Base-by-base conservation (phyloP, 2,329 filamentous ascomycete species). In the Immersiporthe knoxdaviesiana region DNA sequence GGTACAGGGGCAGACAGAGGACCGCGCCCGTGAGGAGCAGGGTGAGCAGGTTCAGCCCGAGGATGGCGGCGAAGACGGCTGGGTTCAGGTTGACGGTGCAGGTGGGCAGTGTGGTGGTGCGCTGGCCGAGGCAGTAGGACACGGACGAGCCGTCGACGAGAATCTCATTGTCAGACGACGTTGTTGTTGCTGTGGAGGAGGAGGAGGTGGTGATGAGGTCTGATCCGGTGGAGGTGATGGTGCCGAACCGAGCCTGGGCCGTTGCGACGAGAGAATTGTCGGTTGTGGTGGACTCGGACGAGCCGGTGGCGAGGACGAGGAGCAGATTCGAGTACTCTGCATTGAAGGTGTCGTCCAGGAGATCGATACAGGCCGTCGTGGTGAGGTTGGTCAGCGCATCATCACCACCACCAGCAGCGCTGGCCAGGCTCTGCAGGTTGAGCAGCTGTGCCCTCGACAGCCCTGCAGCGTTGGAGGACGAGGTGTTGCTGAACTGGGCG, bases 81-180 rank as follows among this genome's bases (percentile, higher is more conserved):
- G 79, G 79, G 75, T 81, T 84, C 58, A 85, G 75, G 67, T 76
- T 77, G 58, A 87, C 76, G 35, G 75, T 75, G 76, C 82, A 85
- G 2, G 77, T 76, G n/a, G 74, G 67, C 11, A 50, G 18, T 2
- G 58, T 16, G 16, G 63, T 37, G 10, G 66, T 35, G 4, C 35
- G 71, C 44, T 76, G 73, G 14, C 76, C 79, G 12, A 81, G 77
- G 71, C 80, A 81, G 72, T 75, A 78, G 8, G 71, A 72, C 35
- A 80, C 75, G 11, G 73, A 62, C 1, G 73, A 70, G 54, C 69
- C 72, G 65, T 79, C 75, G 47, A 76, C 68, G 30, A 68, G 54
- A 11, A 74, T 72, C 12, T 69, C 50, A 12, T 62, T 32, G 63
- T 67, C 60, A 21, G 66, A 32, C 2, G 39, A 5, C 7, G 61